A percentile compares a stretch with the other conserved stretches of the same genome.
These are phyloP conservation scores for Monilinia fructigena DNA, from an alignment of 2,329 filamentous ascomycete genomes.

Conservation along the genomic window DNA sequence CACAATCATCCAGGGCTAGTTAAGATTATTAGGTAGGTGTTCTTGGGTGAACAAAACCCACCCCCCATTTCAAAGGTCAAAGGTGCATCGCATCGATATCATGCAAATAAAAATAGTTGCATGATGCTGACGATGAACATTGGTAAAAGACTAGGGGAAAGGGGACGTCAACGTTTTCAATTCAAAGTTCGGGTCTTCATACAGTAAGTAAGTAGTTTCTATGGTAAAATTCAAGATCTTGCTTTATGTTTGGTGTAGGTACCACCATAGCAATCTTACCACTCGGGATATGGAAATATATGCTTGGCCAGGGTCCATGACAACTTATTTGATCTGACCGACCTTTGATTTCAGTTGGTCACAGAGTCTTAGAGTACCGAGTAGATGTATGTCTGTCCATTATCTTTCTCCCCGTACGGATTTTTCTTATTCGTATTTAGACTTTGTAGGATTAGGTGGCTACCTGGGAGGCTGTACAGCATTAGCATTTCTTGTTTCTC, in stretches of 20 bases:
- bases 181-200: slow-evolving; percentile 1
- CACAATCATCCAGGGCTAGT: neutral
- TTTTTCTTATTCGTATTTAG: neutral
- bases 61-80: neutral
- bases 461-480: neutral
- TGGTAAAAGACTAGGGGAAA: neutral
- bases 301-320: neutral
- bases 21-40: neutral
- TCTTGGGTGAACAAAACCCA: neutral
- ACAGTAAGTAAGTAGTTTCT: too few relatives aligned
- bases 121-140: slow-evolving; percentile 14
- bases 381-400: neutral
- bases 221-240: too few relatives aligned
- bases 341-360: slow-evolving; percentile 8
- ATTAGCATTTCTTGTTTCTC: neutral
- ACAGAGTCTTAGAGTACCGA: neutral
- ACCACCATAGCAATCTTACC: neutral
- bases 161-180: neutral
- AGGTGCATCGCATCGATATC: neutral
- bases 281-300: slow-evolving; percentile 1
- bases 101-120: slow-evolving; percentile 6
- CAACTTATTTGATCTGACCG: slow-evolving; percentile 2
- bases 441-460: neutral
- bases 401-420: neutral
- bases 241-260: neutral